Percentiles rank a stretch among this genome's conserved stretches.
These are phyloP conservation scores for Combretum micranthum DNA, from an alignment of 345 rosid genomes.

Conservation along the genomic window DNA sequence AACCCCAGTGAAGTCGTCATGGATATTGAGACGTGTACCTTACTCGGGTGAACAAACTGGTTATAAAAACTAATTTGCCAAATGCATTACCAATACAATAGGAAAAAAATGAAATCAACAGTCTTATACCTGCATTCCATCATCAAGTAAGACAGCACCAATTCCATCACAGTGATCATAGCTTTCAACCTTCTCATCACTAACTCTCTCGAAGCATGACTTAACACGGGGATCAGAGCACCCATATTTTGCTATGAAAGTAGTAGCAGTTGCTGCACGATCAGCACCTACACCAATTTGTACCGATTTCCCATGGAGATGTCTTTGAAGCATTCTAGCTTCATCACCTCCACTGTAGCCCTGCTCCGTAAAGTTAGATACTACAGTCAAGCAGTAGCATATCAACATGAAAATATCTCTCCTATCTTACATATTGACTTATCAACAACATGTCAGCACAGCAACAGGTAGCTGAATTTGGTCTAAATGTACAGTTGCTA, in stretches of 20 bases:
- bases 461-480: no score
- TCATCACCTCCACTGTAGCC: conserved; percentile 96
- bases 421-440: no score
- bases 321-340: conserved; percentile 74
- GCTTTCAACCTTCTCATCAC: conserved; percentile 14
- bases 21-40: no score
- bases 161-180: conserved; percentile 22
- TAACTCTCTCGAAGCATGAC: conserved; percentile 7
- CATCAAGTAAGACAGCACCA: conserved; percentile 57
- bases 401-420: no score
- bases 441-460: no score
- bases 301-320: conserved; percentile 29
- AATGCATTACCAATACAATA: neutral
- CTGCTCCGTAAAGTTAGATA: conserved; percentile 15
- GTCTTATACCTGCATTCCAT: conserved; percentile 78
- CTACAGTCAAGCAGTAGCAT: neutral
- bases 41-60: neutral
- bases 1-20: neutral
- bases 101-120: neutral
- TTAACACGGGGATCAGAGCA: conserved; percentile 20
- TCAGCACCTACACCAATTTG: conserved; percentile 71
- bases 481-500: no score
- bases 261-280: conserved; percentile 53
- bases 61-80: neutral
- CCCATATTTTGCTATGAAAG: conserved; percentile 47